Evolutionary conservation across 345 rosid genomes (phyloP), one percentile per base, ranked within the genome.

Genomic region (Bruguiera gymnorhiza): DNA sequence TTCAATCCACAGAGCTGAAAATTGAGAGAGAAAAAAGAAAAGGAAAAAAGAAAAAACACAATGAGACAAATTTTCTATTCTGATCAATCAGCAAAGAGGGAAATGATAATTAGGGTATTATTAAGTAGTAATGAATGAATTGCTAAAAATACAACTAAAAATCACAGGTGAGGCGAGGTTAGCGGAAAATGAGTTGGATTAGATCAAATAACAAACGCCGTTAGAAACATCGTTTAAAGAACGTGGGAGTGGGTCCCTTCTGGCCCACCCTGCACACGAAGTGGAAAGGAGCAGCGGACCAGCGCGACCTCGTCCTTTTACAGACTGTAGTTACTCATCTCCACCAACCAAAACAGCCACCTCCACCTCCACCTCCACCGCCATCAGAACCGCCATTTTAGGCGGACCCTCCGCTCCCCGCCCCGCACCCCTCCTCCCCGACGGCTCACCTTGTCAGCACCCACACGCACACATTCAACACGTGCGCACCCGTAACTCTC

Each of bases 281-380:
- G 19, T 13, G 19, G 50, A 3, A 13, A 15, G 50, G 50, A 11
- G 50, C 19, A 43, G 50, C 50, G 19, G 50, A 11, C 16, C 18
- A 43, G 19, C 50, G 0, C 4, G 2, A 1, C 48, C 46, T 56
- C 32, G 72, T 73, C 63, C 80, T 82, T 82, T 83, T 86, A 78
- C 87, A 80, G 83, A 65, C 77, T 81, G 80, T 80, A 81, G 81
- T 78, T 75, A 75, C 82, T 75, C 81, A 54, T 58, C 68, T 36
- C 64, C 70, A 78, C 79, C 83, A 76, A 74, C 72, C 79, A 73
- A 48, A 24, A 43, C 48, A 43, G 4, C 79, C 48, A 24, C 24
- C 24, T 24, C 63, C 66, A 23, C 23, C 76, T 50, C 70, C 71
- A 57, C 64, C 64, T 67, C 36, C 63, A 50, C 70, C 71, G 19